Conservation (phyloP, 345 rosid genomes). For the Jatropha curcas region DNA sequence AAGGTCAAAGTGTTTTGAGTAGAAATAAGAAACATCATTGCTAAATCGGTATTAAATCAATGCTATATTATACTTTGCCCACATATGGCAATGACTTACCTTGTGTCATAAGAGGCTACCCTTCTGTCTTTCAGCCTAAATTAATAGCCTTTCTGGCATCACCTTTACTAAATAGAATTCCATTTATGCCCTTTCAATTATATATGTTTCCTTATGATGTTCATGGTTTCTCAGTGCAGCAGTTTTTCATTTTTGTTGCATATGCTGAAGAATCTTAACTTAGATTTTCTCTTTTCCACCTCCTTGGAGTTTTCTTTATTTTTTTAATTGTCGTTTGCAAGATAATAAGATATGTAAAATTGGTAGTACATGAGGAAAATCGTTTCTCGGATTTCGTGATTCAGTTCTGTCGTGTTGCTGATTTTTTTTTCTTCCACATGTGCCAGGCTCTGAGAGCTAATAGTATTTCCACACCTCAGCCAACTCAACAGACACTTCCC, state of each 20-base stretch:
- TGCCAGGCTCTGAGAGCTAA: constrained; percentile 66
- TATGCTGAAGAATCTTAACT: neutral
- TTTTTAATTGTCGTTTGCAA: neutral
- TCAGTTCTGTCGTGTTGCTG: neutral
- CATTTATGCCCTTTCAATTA: neutral
- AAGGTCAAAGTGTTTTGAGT: neutral
- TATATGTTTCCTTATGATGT: neutral
- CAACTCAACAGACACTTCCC: constrained; percentile 56
- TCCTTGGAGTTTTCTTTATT: neutral
- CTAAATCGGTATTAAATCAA: neutral
- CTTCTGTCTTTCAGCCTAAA: neutral
- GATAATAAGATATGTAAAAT: too few species aligned
- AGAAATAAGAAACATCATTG: neutral
- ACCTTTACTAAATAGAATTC: neutral
- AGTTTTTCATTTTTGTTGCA: neutral
- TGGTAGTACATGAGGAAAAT: too few species aligned
- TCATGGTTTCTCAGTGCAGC: neutral
- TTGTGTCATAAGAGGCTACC: neutral
- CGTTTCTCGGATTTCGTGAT: too few species aligned
- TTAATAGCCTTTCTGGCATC: neutral
- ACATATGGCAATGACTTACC: neutral
- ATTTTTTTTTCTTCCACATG: neutral
- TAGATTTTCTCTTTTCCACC: neutral
- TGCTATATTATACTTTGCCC: neutral
- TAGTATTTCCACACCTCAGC: constrained; percentile 68